Evolutionary conservation across 331 rosid genomes (phyloP).

Genomic region (Erythrophleum ivorense): DNA sequence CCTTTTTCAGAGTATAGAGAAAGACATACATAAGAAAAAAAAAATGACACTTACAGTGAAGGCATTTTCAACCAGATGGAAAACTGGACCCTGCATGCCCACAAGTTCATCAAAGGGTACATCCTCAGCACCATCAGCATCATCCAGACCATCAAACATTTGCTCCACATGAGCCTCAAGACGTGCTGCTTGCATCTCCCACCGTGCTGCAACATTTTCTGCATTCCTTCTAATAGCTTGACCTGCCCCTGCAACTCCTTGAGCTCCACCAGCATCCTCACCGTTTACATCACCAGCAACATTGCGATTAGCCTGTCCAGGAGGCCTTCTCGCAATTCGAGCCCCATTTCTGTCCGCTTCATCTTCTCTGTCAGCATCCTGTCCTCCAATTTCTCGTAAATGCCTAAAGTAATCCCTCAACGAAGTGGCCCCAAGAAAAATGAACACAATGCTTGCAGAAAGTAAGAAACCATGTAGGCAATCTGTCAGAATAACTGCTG

Average conservation of each 20-base stretch:
- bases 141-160: constrained; percentile 98
- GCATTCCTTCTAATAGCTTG: constrained; percentile 93
- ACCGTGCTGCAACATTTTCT: constrained; percentile 96
- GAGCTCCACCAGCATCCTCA: constrained; percentile 94
- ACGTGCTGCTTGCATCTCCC: constrained; percentile 99
- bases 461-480: constrained; percentile 98
- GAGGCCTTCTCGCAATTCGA: constrained; percentile 89
- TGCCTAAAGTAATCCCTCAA: constrained; percentile 98
- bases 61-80: constrained; percentile 98
- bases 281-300: constrained; percentile 76
- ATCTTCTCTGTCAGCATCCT: constrained; percentile 92
- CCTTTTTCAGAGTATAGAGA: background rate
- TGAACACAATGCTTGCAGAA: constrained; percentile 97
- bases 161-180: constrained; percentile 99
- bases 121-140: constrained; percentile 99
- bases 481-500: constrained; percentile 89
- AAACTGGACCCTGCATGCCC: constrained; percentile 99
- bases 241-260: constrained; percentile 91
- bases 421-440: constrained; percentile 97
- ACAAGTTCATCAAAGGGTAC: constrained; percentile 99
- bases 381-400: constrained; percentile 95
- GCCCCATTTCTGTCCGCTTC: constrained; percentile 96
- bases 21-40: background rate
- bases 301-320: constrained; percentile 87
- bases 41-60: constrained; percentile 76